Evolutionary conservation across 306 rosid species (phyloP), one percentile per base, ranked within the genome.

Genomic region (Lablab purpureus): DNA sequence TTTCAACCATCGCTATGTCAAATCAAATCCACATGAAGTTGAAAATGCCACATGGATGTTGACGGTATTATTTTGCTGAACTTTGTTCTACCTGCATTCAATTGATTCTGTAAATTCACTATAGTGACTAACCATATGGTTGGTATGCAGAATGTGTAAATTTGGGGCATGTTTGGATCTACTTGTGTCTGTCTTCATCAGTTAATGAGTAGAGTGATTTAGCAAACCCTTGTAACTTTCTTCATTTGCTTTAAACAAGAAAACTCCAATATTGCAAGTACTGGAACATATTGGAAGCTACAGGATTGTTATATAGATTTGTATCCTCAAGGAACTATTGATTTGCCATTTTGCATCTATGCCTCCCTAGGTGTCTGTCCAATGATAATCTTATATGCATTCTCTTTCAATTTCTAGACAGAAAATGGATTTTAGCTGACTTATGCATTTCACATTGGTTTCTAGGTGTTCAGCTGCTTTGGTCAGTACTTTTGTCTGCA

Each of bases 31-130:
- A 10, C 97, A 92, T 80, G 97, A 94, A 83, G 97, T 94, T 58
- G 98, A 94, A 92, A 94, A 94, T 40, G 98, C 98, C 21, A 94
- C 98, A 2, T 94, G 98, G 97, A 92, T 94, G 97, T 85, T 94
- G 65, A 94, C 98, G 97, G 98, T 94, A 90, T 51, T 68, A 22
- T 82, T 79, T 80, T 83, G 0, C 74, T 27, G 27, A 74, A 55
- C 58, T 74, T 45, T 36, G 4, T 63, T 63, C 43, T 21, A 5
- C 64, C 36, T 43, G 45, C 66, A 32, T 60, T 52, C 49, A 36
- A 9, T 47, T 69, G 60, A n/a, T 21, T 3, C 15, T 1, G 71
- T 34, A 73, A 73, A 69, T 58, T 76, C 19, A 14, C 14, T 46
- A 46, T 25, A 34, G 45, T 40, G 45, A 9, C 45, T 8, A 40